Percentiles rank a stretch among this genome's conserved stretches.
Conservation (phyloP, 805 yeast species). For the Candida suzukii region DNA sequence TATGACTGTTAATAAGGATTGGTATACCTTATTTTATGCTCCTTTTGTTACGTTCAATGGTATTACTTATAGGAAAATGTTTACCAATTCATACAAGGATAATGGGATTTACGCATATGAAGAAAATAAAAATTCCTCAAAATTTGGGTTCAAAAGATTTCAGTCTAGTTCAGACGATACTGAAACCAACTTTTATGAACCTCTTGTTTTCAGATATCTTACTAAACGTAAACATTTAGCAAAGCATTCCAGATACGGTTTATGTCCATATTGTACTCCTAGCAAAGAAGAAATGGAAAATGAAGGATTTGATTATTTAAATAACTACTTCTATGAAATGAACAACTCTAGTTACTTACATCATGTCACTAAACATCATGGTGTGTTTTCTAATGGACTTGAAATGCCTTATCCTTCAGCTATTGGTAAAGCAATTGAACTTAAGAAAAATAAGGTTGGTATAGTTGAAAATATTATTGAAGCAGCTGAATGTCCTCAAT, state of each 20-base stretch:
- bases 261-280: conserved; percentile 24
- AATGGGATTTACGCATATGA: background rate
- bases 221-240: conserved; percentile 6
- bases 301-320: background rate
- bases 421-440: conserved; percentile 15
- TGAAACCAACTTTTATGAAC: conserved; percentile 13
- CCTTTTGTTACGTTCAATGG: background rate
- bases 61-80: background rate
- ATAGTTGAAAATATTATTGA: conserved; percentile 9
- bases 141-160: background rate
- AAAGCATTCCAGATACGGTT: conserved; percentile 17
- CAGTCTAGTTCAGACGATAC: background rate
- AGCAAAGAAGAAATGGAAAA: conserved; percentile 5
- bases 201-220: conserved; percentile 15
- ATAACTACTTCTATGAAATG: conserved; percentile 16
- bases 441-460: conserved; percentile 11
- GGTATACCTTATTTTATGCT: background rate
- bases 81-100: background rate
- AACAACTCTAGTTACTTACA: conserved; percentile 22
- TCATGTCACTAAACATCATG: conserved; percentile 25
- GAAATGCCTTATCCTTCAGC: conserved; percentile 20
- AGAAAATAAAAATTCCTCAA: background rate
- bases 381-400: conserved; percentile 23
- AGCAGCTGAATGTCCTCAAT: conserved; percentile 18
- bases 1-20: background rate